Evolutionary conservation across 2,329 filamentous ascomycete genomes (phyloP), one percentile per base, ranked within the genome.

Genomic region (Aureobasidium sp.): DNA sequence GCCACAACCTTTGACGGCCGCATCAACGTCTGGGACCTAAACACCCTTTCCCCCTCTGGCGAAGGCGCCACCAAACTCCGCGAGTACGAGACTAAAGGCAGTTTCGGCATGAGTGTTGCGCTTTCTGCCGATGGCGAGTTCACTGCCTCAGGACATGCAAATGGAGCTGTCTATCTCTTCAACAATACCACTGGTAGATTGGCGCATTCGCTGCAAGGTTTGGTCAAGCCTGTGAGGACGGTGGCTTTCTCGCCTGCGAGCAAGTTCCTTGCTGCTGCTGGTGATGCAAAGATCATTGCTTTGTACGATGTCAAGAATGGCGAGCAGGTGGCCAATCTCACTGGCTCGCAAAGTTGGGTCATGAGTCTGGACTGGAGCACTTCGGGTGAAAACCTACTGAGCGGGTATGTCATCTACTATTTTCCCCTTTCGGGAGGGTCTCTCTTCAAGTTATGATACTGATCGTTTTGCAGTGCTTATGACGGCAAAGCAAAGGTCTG

Each of bases 401-500:
- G 89, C 70, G 90, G 91, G 79, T 84, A 73, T 65, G 79, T 69
- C 16, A 1, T 32, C 21, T 9, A 30, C 8, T 6, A 2, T 29
- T n/a, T 21, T 37, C 27, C 21, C n/a, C 15, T 32, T 10, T 44
- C 9, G 13, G 16, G 5, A 8, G 15, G 10, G 15, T 13, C 8
- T 44, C 25, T 30, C 11, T 32, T n/a, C 3, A 4, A 13, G 8
- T 1, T 3, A 32, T 5, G 7, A 32, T 47, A 32, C 59, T 50
- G 39, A 64, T 42, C 34, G 15, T 55, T 10, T 16, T 49, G 29
- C 62, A 84, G 82, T 52, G 86, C 89, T 1, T 91, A 95, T 73
- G 92, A 97, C 71, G 93, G 94, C 41, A 97, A 96, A 74, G 90
- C 89, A 64, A 97, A 96, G 75, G 89, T 97, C 34, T 99, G 94